These are phyloP conservation scores for Lipomyces japonicus DNA, from an alignment of 805 yeast genomes.

Conservation along the genomic window DNA sequence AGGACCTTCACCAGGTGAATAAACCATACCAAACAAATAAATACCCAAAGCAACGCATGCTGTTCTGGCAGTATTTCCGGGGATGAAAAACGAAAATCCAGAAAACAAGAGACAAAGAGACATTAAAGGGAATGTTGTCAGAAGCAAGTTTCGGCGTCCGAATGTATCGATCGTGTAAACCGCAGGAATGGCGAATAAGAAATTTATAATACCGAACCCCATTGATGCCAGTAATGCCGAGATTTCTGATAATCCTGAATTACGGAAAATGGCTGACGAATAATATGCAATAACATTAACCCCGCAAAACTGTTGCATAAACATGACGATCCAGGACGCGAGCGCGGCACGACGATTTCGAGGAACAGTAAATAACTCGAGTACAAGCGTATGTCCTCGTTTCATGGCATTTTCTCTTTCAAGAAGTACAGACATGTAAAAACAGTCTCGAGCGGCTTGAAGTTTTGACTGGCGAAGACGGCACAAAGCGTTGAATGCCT, in stretches of 20 bases:
- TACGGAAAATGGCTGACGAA: conserved; percentile 68
- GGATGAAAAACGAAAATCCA: conserved; percentile 66
- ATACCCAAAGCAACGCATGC: conserved; percentile 71
- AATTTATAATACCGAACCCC: conserved; percentile 82
- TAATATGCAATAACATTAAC: conserved; percentile 84
- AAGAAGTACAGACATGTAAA: conserved; percentile 53
- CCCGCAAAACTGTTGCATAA: conserved; percentile 90
- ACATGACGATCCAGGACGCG: conserved; percentile 79
- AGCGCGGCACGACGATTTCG: conserved; percentile 80
- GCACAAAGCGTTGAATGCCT: conserved; percentile 50
- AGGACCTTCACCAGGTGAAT: conserved; percentile 84
- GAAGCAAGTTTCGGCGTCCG: conserved; percentile 63
- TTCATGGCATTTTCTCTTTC: conserved; percentile 43
- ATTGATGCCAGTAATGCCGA: conserved; percentile 73
- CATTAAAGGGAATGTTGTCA: conserved; percentile 59
- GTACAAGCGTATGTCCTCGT: conserved; percentile 38
- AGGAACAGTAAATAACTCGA: conserved; percentile 56
- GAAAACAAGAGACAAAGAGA: conserved; percentile 49
- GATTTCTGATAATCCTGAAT: conserved; percentile 60
- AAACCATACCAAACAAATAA: conserved; percentile 66
- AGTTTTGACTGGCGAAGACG: conserved; percentile 47
- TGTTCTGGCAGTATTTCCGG: conserved; percentile 47
- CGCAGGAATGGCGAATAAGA: conserved; percentile 78
- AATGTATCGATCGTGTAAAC: conserved; percentile 71
- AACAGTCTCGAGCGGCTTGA: conserved; percentile 63